These are phyloP conservation scores for Penstemon newberryi DNA, from an alignment of 257 asterid genomes.

Conservation along the genomic window DNA sequence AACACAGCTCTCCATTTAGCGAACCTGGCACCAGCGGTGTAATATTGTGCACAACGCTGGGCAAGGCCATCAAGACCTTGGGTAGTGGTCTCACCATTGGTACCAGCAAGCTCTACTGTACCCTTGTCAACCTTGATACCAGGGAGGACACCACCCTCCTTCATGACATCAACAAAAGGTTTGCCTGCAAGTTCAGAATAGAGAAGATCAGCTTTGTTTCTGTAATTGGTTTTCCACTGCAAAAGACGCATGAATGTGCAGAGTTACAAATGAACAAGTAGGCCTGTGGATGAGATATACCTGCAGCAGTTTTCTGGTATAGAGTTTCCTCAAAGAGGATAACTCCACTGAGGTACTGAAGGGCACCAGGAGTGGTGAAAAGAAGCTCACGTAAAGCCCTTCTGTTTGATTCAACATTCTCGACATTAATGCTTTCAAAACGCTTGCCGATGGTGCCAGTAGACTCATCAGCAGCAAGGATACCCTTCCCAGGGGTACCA, in stretches of 20 bases:
- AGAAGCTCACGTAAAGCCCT: conserved; percentile 84
- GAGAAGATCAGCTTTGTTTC: not conserved
- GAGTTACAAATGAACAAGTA: conserved; percentile 25
- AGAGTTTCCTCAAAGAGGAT: conserved; percentile 91
- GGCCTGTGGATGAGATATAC: conserved; percentile 24
- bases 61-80: conserved; percentile 67
- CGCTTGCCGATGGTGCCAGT: conserved; percentile 95
- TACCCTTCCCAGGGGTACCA: conserved; percentile 90
- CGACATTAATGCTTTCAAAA: conserved; percentile 69
- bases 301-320: conserved; percentile 78
- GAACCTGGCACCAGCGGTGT: conserved; percentile 57
- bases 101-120: conserved; percentile 62
- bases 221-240: not conserved
- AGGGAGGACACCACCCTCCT: conserved; percentile 59
- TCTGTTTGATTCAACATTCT: conserved; percentile 72
- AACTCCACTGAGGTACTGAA: conserved; percentile 80
- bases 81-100: conserved; percentile 64
- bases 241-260: no score
- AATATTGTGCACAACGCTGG: conserved; percentile 57
- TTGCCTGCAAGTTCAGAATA: conserved; percentile 39
- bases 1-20: conserved; percentile 73
- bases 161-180: conserved; percentile 59
- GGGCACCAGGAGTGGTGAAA: conserved; percentile 79
- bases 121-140: conserved; percentile 76
- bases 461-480: conserved; percentile 94